A percentile compares a stretch with the other conserved stretches of the same genome.
These are phyloP conservation scores for Cladosporium oxysporum DNA, from an alignment of 2,329 filamentous ascomycete species.

Conservation along the genomic window DNA sequence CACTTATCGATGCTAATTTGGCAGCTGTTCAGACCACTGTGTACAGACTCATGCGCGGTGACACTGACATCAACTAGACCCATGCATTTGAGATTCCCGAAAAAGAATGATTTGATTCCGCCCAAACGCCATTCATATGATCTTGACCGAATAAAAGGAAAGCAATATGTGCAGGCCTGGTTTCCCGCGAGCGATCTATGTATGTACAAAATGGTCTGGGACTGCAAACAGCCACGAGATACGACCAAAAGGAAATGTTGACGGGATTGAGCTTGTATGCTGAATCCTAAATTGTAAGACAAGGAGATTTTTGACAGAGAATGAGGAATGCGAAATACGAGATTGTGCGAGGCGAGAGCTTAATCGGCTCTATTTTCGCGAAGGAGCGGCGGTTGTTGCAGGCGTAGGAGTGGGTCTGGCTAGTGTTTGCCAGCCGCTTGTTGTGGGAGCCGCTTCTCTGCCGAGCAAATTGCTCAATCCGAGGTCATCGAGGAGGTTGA, in stretches of 20 bases:
- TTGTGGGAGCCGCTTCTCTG: not conserved
- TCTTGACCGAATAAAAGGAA: not conserved
- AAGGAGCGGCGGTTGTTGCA: slow-evolving; percentile 8
- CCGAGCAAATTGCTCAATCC: not conserved
- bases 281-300: not conserved
- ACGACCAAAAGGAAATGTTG: not conserved
- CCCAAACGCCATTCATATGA: not conserved
- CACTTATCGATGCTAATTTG: not conserved
- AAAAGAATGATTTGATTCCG: not conserved
- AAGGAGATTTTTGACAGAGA: not conserved
- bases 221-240: not conserved
- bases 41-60: not conserved
- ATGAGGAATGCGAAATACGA: not conserved
- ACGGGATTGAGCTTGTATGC: not conserved
- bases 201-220: not conserved
- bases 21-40: not conserved
- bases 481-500: slow-evolving; percentile 9
- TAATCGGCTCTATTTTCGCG: not conserved
- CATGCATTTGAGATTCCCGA: not conserved
- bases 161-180: not conserved
- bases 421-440: slow-evolving; percentile 6
- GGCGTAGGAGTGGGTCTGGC: slow-evolving; percentile 9
- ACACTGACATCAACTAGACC: not conserved
- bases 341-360: not conserved
- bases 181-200: not conserved